Evolutionary conservation across 1,139 yeast species (phyloP).

Genomic region (Scheffersomyces insectosa): DNA sequence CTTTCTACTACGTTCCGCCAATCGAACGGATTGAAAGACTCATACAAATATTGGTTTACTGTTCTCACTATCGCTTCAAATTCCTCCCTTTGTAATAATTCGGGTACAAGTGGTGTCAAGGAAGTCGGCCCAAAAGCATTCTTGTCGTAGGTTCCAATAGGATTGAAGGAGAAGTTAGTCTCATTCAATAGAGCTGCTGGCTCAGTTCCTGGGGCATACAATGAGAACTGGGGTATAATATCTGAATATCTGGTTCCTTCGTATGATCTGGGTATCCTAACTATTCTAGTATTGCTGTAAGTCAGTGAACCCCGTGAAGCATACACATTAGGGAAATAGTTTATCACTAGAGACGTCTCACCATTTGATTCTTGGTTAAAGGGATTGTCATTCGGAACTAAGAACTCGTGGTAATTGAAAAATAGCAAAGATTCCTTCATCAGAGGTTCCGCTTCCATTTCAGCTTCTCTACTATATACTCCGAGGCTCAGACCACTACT

Average conservation of each 20-base stretch:
- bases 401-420: constrained; percentile 69
- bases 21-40: constrained; percentile 42
- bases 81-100: constrained; percentile 35
- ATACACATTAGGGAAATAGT: constrained; percentile 66
- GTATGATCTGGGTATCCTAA: constrained; percentile 61
- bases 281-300: constrained; percentile 50
- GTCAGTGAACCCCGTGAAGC: constrained; percentile 24
- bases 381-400: constrained; percentile 34
- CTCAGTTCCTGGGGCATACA: constrained; percentile 60
- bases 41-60: constrained; percentile 45
- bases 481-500: too few relatives aligned
- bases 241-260: constrained; percentile 28
- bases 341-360: constrained; percentile 42
- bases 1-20: constrained; percentile 39
- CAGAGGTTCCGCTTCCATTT: neutral
- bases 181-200: constrained; percentile 55
- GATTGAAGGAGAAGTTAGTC: constrained; percentile 20
- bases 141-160: constrained; percentile 40
- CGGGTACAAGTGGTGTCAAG: constrained; percentile 52
- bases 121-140: constrained; percentile 55
- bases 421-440: constrained; percentile 29
- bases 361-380: constrained; percentile 10
- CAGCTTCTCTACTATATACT: too few relatives aligned
- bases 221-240: constrained; percentile 61
- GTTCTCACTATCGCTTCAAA: constrained; percentile 38